phyloP scores from a whole-genome alignment of 345 rosid species.

The Eucalyptus sp. region DNA sequence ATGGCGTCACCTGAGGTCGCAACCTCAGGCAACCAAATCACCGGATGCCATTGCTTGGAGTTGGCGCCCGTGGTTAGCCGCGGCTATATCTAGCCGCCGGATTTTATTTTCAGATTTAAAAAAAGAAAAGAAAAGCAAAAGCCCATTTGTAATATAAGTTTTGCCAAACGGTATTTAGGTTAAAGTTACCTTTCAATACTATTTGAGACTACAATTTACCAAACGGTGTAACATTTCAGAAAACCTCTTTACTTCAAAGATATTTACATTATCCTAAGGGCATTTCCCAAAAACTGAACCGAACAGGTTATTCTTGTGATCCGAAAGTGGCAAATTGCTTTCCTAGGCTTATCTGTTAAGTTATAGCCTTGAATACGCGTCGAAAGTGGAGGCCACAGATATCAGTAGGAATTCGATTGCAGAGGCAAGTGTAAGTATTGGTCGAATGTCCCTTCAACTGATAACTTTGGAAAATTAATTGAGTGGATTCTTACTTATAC shows the following conservation, averaged over 20 bases:
- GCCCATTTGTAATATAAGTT: rapidly evolving
- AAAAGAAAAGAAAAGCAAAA: no score
- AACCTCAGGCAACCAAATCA: rapidly evolving
- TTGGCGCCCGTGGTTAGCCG: no score
- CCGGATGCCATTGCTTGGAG: no score
- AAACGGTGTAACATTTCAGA: no score
- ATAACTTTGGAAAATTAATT: not conserved
- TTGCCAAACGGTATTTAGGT: no score
- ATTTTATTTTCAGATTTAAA: no score
- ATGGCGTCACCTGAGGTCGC: no score
- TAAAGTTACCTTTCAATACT: no score
- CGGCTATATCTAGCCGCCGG: no score
- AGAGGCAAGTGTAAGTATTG: not conserved
- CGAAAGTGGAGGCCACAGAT: not conserved
- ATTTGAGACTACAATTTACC: rapidly evolving
- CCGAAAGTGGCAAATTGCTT: not conserved
- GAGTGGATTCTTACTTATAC: not conserved
- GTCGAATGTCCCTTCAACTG: not conserved
- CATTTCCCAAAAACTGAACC: no score
- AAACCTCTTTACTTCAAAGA: no score
- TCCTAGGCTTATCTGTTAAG: not conserved
- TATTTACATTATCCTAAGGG: no score
- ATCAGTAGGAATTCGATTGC: not conserved
- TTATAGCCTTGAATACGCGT: not conserved
- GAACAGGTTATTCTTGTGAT: not conserved